These are phyloP conservation scores for Aaosphaeria pasadenensis DNA, from an alignment of 2,329 filamentous ascomycete genomes.

Conservation along the genomic window DNA sequence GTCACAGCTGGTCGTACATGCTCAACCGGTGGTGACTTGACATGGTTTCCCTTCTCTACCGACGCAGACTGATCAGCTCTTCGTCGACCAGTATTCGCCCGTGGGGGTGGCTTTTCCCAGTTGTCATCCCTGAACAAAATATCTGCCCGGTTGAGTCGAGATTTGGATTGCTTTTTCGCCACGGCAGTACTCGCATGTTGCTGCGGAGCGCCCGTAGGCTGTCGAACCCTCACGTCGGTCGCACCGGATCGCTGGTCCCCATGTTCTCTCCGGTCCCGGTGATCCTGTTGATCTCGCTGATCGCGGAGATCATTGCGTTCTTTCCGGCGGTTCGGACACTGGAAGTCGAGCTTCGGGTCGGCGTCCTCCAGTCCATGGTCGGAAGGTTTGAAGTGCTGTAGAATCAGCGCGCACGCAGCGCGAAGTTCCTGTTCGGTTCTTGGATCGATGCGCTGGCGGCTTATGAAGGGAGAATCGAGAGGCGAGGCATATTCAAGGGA, in stretches of 20 bases:
- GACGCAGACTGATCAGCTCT: conserved; percentile 19
- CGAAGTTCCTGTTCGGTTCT: conserved; percentile 45
- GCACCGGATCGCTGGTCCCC: conserved; percentile 11
- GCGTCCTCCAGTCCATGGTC: conserved; percentile 35
- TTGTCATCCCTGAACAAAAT: conserved; percentile 17
- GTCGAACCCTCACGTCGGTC: conserved; percentile 20
- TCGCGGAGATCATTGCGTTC: conserved; percentile 4
- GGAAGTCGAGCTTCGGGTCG: conserved; percentile 36
- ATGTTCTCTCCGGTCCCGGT: not conserved
- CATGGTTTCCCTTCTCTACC: conserved; percentile 21
- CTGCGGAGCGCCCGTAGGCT: conserved; percentile 26
- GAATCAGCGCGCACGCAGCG: conserved; percentile 44
- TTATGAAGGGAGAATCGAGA: conserved; percentile 42
- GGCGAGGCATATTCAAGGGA: conserved; percentile 33
- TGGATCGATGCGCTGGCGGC: conserved; percentile 38
- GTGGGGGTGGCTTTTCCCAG: conserved; percentile 19
- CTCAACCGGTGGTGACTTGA: conserved; percentile 16
- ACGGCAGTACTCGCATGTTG: conserved; percentile 19
- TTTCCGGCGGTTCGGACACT: conserved; percentile 18
- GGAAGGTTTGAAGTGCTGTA: conserved; percentile 40
- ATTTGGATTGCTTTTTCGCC: conserved; percentile 14
- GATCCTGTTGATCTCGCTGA: not conserved
- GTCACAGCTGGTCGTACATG: conserved; percentile 13
- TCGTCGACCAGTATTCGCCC: conserved; percentile 32
- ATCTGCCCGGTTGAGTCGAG: no score